Base-by-base conservation (phyloP, 2,329 filamentous ascomycete species). In the Penicillium sp. region DNA sequence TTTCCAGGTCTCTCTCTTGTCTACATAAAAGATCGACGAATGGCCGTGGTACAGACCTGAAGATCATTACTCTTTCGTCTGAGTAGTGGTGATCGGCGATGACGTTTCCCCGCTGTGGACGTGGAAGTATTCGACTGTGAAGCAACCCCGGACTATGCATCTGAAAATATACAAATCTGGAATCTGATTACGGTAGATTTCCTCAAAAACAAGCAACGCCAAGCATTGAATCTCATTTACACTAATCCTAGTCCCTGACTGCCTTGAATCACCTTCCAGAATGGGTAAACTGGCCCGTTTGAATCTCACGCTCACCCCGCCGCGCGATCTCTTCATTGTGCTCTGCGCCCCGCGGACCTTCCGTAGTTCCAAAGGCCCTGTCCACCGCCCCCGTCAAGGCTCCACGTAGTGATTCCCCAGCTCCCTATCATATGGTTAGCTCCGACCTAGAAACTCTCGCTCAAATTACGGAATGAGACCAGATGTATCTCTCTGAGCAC, bases 371-470 rank as follows among this genome's bases (percentile, higher is more conserved):
- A 56, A 75, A 73, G 5, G 70, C 60, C 47, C 66, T 62, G 53
- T 76, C 74, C 39, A 75, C 65, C 0, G 70, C 67, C n/a, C 69
- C 65, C 48, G 62, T 71, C 4, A 72, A 44, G 2, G 65, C 65
- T 4, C 74, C 74, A 16, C 74, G 72, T 31, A 76, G 58, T 4
- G 68, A 68, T 54, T 76, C 74, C 6, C 74, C 74, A 16, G 66
- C 64, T 7, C 74, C 73, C 71, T 76, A 57, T 21, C 13, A 7
- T 29, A 8, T 9, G 6, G 15, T 8, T 4, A 26, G 54, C 39
- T 18, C 15, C 24, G 7, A 12, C 42, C 1, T 13, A 47, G 4
- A 49, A 15, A 41, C 18, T 3, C 18, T 21, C 18, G 3, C 18
- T 21, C 18, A 21, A 21, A 21, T 2, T 21, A 3, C 18, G 18